Evolutionary conservation across 2,329 filamentous ascomycete species (phyloP), one percentile per base, ranked within the genome.

Genomic region (Hawksworthiomyces lignivorus): DNA sequence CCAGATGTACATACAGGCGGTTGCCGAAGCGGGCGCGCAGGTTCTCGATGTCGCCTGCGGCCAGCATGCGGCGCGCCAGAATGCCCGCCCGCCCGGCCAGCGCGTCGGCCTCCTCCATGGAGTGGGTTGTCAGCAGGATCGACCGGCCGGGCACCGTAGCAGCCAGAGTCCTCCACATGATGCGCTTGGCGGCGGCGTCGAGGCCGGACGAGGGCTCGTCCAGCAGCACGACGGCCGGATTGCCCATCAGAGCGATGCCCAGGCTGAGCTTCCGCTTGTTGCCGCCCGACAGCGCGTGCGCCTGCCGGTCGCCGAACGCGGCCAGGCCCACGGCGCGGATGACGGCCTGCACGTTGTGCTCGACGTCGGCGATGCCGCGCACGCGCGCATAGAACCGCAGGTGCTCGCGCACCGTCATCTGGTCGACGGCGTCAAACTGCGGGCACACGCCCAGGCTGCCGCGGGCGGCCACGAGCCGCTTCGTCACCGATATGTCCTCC

Each of bases 31-130:
- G 77, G 33, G 73, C 71, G 7, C 89, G 73, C 4, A 96, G 69
- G 44, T 80, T 67, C 26, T 87, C 79, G 1, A 80, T 82, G 0
- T 81, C 84, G 4, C 89, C 89, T 8, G 92, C 70, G 0, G 88
- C 89, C 18, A 96, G 70, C 87, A 96, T 94, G 24, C 80, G 74
- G 52, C 77, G 75, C 8, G 88, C 86, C 63, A 97, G 79, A 51
- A 97, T 95, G 11, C 87, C 90, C 0, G 84, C 87, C 2, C 87
- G 75, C 22, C 79, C 80, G 0, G 89, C 89, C 3, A 97, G 70
- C 1, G 88, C 88, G 55, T 94, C 87, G 1, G 89, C 90, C 63
- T 96, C 90, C 59, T 96, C 89, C 88, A 96, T 95, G 36, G 79
- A 86, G 60, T 97, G 90, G 0, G 90, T 96, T 0, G 90, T 96